These are phyloP conservation scores for Hypoxylon trugodes DNA, from an alignment of 495 filamentous ascomycete genomes.

Conservation along the genomic window DNA sequence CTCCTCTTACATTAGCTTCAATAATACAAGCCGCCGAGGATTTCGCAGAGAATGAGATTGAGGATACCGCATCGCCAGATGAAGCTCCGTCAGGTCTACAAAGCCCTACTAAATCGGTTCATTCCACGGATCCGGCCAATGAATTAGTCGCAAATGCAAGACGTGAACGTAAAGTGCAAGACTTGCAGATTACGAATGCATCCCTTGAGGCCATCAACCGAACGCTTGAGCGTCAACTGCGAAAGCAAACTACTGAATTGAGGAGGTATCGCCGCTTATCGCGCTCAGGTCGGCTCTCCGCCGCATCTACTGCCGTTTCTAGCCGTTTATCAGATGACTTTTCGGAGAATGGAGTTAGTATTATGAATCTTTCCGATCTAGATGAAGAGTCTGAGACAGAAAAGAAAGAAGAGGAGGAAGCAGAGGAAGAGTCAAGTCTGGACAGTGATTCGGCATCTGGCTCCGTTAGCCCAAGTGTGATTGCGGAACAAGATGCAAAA, in stretches of 20 bases:
- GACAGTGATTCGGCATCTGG: conserved; percentile 55
- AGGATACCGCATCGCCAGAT: conserved; percentile 34
- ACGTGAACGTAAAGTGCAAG: conserved; percentile 91
- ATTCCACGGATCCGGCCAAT: conserved; percentile 62
- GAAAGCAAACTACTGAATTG: conserved; percentile 89
- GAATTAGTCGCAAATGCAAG: conserved; percentile 84
- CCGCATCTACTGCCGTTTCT: conserved; percentile 39
- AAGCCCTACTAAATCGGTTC: conserved; percentile 60
- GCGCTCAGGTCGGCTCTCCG: conserved; percentile 74
- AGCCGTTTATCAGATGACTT: conserved; percentile 39
- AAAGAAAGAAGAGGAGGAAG: conserved; percentile 44
- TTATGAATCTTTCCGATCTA: conserved; percentile 57
- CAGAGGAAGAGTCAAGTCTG: conserved; percentile 53
- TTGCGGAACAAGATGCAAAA: conserved; percentile 54
- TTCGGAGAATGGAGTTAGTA: conserved; percentile 39
- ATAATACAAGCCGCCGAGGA: conserved; percentile 61
- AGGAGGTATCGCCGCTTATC: conserved; percentile 83
- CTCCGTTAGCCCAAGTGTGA: conserved; percentile 54
- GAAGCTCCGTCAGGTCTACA: conserved; percentile 45
- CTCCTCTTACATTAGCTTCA: conserved; percentile 51
- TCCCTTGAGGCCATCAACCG: conserved; percentile 97
- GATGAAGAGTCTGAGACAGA: conserved; percentile 54
- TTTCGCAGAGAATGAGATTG: conserved; percentile 43
- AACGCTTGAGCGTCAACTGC: conserved; percentile 87
- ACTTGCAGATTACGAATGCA: conserved; percentile 97